Evolutionary conservation across 2,329 filamentous ascomycete genomes (phyloP), one percentile per base, ranked within the genome.

Genomic region (Thielaviopsis musarum): DNA sequence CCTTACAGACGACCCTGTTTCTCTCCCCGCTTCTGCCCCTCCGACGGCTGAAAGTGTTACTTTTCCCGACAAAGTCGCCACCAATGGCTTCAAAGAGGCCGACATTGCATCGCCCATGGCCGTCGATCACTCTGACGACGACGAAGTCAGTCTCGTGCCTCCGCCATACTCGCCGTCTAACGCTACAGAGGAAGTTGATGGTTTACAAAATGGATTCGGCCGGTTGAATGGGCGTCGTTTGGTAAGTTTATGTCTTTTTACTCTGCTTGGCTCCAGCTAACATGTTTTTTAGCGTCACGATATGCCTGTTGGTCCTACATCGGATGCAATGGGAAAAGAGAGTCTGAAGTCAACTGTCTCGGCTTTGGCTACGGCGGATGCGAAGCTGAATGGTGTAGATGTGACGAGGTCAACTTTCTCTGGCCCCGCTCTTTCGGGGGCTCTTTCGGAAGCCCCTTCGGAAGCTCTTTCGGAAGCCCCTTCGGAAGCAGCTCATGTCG

Each of bases 91-190:
- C 45, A 6, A 10, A 10, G n/a, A 49, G n/a, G 5, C n/a, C 9
- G n/a, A 49, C 2, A 19, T 24, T 12, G 53, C 21, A 10, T 59
- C 57, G 6, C 51, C 60, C 2, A 57, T 57, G 54, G 28, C 52
- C 13, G 19, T 62, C 15, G 57, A 70, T 49, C 67, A 59, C 58
- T 28, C 67, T 64, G 58, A 61, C 49, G 41, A 56, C 13, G 52
- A 58, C 7, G 52, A 58, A 52, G 54, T 49, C 28, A 52, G 48
- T 57, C 63, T 54, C 62, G 65, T 38, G 64, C 64, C 52, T 62
- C 45, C 17, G 54, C 53, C 54, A 2, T 49, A 24, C 24, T n/a
- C 34, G 15, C 57, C 26, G 28, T 49, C 41, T 7, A 57, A 56
- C 30, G 49, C 15, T 53, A 48, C 19, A 4, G 38, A 45, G 6